Percentiles rank a stretch among this genome's conserved stretches.
Evolutionary conservation across 2,329 filamentous ascomycete genomes (phyloP).

Genomic region (Epichloe scottii): DNA sequence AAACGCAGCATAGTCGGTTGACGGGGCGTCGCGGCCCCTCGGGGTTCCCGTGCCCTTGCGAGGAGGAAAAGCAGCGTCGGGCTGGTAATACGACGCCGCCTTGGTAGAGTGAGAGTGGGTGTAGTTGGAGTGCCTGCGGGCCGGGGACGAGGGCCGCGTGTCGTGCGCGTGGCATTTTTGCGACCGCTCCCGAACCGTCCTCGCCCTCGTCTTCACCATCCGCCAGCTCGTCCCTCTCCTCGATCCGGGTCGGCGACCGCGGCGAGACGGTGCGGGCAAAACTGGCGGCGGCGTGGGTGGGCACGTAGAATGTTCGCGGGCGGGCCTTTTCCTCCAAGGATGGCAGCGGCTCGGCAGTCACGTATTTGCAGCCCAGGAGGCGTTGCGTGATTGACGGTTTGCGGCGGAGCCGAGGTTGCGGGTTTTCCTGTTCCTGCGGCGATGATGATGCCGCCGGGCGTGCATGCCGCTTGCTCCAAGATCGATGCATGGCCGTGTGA

Average conservation of each 20-base stretch:
- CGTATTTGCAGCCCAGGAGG: slow-evolving; percentile 1
- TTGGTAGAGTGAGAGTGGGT: no score
- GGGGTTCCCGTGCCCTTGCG: no score
- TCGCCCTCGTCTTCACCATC: neutral
- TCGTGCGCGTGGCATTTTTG: no score
- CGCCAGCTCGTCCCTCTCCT: slow-evolving; percentile 6
- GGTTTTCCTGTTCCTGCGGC: neutral
- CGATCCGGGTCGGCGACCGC: slow-evolving; percentile 9
- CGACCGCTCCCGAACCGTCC: no score
- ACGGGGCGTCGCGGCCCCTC: neutral
- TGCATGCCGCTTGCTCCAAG: slow-evolving; percentile 1
- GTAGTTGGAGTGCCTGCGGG: no score
- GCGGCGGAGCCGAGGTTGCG: neutral
- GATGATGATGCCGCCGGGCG: neutral
- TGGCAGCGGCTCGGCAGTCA: neutral
- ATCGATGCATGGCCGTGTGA: neutral
- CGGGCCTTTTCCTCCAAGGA: neutral
- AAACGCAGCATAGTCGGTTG: slow-evolving; percentile 14
- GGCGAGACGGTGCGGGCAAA: slow-evolving; percentile 12
- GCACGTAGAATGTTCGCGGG: slow-evolving; percentile 12
- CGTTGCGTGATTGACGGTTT: slow-evolving; percentile 4
- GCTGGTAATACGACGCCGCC: no score
- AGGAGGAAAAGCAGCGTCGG: no score
- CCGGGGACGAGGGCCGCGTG: no score
- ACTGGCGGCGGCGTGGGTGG: slow-evolving; percentile 18